Conservation (phyloP, 2,329 filamentous ascomycete genomes). For the Cryphonectria parasitica region DNA sequence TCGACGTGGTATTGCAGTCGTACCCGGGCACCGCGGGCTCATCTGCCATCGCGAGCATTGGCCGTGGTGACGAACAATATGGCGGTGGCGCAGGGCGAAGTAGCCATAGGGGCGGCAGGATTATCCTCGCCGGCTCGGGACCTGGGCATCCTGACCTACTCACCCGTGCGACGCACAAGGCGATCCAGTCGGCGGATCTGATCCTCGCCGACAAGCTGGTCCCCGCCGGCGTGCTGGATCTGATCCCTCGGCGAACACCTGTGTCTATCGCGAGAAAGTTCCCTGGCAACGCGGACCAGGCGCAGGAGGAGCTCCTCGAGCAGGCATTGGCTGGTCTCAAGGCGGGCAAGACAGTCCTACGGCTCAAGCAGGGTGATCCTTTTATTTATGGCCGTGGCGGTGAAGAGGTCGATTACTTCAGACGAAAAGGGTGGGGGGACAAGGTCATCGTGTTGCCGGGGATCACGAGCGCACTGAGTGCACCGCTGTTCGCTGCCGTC, state of each 20-base stretch:
- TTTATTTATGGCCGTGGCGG: constrained; percentile 95
- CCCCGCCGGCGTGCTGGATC: constrained; percentile 80
- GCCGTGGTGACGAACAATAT: constrained; percentile 15
- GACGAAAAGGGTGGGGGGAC: constrained; percentile 68
- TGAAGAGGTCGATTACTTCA: constrained; percentile 88
- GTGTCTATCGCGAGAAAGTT: constrained; percentile 96
- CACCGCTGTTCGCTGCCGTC: constrained; percentile 85
- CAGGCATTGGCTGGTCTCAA: constrained; percentile 71
- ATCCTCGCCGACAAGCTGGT: constrained; percentile 86
- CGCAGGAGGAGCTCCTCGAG: constrained; percentile 85
- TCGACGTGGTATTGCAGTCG: constrained; percentile 74
- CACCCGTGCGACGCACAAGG: constrained; percentile 79
- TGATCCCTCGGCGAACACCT: constrained; percentile 86
- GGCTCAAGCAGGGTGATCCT: constrained; percentile 94
- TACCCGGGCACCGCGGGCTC: constrained; percentile 52
- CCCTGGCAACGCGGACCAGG: constrained; percentile 91
- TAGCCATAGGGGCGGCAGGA: constrained; percentile 56
- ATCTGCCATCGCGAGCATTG: constrained; percentile 26
- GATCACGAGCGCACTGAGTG: constrained; percentile 84
- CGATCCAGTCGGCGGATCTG: constrained; percentile 75
- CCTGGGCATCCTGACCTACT: constrained; percentile 92
- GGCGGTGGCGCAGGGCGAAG: constrained; percentile 23
- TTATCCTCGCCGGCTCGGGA: constrained; percentile 89
- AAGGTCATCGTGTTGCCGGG: constrained; percentile 77
- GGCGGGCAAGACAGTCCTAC: constrained; percentile 77